phyloP scores from a whole-genome alignment of 805 yeast genomes.

The Scheffersomyces coipomensis region DNA sequence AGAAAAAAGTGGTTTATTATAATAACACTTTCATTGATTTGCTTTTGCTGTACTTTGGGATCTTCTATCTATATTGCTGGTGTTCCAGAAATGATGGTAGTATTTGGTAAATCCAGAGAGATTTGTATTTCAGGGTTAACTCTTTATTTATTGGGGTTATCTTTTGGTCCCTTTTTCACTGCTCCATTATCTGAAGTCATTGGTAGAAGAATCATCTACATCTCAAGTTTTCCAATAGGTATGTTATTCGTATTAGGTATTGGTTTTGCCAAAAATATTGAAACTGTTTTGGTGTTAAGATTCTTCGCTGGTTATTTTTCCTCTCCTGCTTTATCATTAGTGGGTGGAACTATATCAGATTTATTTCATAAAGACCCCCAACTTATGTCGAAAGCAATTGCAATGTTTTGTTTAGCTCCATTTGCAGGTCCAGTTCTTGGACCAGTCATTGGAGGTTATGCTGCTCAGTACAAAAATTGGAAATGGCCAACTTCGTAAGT shows the following conservation, averaged over 20 bases:
- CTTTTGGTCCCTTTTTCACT: slow-evolving; percentile 66
- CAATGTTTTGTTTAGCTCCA: slow-evolving; percentile 73
- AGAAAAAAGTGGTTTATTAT: slow-evolving; percentile 67
- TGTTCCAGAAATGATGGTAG: slow-evolving; percentile 48
- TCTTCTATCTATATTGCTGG: slow-evolving; percentile 72
- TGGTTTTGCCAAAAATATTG: slow-evolving; percentile 61
- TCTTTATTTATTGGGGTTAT: slow-evolving; percentile 67
- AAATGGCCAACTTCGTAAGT: slow-evolving; percentile 65
- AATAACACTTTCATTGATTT: slow-evolving; percentile 59
- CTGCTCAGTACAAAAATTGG: slow-evolving; percentile 64
- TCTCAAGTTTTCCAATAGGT: slow-evolving; percentile 58
- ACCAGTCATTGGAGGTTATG: slow-evolving; percentile 73
- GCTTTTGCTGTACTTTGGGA: slow-evolving; percentile 73
- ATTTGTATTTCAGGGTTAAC: slow-evolving; percentile 68
- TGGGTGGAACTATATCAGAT: slow-evolving; percentile 82
- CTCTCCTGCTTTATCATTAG: slow-evolving; percentile 80
- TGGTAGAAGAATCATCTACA: slow-evolving; percentile 65
- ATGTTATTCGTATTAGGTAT: slow-evolving; percentile 76
- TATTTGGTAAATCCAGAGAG: slow-evolving; percentile 56
- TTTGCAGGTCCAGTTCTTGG: slow-evolving; percentile 79
- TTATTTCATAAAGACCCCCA: slow-evolving; percentile 57
- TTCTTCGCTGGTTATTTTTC: slow-evolving; percentile 76
- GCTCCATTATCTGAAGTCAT: slow-evolving; percentile 72
- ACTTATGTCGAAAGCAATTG: slow-evolving; percentile 70
- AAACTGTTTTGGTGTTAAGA: slow-evolving; percentile 62